Evolutionary conservation across 2,329 filamentous ascomycete species (phyloP), one percentile per base, ranked within the genome.

Genomic region (Albophoma yamanashiensis): DNA sequence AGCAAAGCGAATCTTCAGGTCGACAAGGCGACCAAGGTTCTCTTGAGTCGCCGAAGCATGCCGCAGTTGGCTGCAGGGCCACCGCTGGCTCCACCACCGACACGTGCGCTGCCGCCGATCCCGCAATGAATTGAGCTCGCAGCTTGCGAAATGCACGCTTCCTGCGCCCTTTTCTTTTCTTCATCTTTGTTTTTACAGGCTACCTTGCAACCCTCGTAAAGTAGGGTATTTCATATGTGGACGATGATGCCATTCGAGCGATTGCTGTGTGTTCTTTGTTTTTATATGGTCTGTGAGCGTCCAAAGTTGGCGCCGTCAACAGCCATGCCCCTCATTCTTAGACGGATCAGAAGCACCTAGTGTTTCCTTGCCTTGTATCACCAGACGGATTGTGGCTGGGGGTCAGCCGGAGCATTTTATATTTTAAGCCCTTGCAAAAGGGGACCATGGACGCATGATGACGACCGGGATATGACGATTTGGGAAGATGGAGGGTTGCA

Each of bases 21-120:
- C 1, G 67, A 70, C 6, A 58, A 56, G n/a, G 63, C 63, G 36
- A 60, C 55, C 9, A 71, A 64, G 52, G 62, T 63, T 7, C 57
- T 72, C 27, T 43, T 69, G 34, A 75, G 74, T 58, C 73, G 79
- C 34, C 74, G 76, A 59, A 83, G 81, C 69, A 76, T 82, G 76
- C 77, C 80, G 7, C 78, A 82, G 34, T 71, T 70, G 43, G 71
- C 70, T 1, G 76, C 79, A 15, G 79, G 78, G 1, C 81, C 81
- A 38, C 82, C 82, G 1, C 81, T 77, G 20, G 79, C 75, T 17
- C 82, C 82, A 8, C 82, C 82, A 6, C 82, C 82, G 31, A 82
- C 74, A 14, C 78, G 77, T 63, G 81, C 82, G 17, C 73, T 85
- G 27, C 82, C 82, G 22, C 82, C 82, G 0, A 75, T 83, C 45